Evolutionary conservation across 306 rosid genomes (phyloP), one percentile per base, ranked within the genome.

Genomic region (Rubus idaeus): DNA sequence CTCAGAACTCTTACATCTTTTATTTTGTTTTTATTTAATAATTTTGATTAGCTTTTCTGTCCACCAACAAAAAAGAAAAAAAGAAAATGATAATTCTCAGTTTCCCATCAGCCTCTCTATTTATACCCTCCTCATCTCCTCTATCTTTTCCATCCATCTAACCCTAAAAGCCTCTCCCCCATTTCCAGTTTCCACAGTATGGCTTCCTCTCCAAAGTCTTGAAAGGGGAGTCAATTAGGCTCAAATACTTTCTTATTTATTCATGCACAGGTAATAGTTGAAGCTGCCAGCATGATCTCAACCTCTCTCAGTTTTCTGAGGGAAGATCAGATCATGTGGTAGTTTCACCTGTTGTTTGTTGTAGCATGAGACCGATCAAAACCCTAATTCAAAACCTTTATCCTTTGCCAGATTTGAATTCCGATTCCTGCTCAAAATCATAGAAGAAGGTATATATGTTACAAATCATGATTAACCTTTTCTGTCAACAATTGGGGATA

Each of bases 201-300:
- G 23, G 41, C 66, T 11, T 61, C 66, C 41, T 63, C 46, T 64
- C 47, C 23, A 62, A 7, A 35, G 7, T 61, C 67, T 35, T 13
- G 2, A 12, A 2, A 14, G 47, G 11, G 1, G 69, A 8, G 12
- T 17, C 18, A 26, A 4, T 61, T 11, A 18, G 41, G 67, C 9
- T 1, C 8, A 3, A 5, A 61, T 30, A 14, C 9, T 26, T 61
- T 13, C 41, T 12, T 16, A 64, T 16, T 30, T 84, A 79, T 80
- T 83, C 81, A 86, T 89, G 93, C 85, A 81, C 58, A 90, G 79
- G 76, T 69, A 81, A 77, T 81, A 83, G 99, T 89, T 96, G 98
- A 96, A 96, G 99, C 99, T 96, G 99, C 99, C 99, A 96, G 99
- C 99, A 91, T 96, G 99, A 96, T 96, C 99, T 96, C 86, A 92